A percentile compares a stretch with the other conserved stretches of the same genome.
Evolutionary conservation across 345 rosid species (phyloP).

Genomic region (Aquilaria sinensis): DNA sequence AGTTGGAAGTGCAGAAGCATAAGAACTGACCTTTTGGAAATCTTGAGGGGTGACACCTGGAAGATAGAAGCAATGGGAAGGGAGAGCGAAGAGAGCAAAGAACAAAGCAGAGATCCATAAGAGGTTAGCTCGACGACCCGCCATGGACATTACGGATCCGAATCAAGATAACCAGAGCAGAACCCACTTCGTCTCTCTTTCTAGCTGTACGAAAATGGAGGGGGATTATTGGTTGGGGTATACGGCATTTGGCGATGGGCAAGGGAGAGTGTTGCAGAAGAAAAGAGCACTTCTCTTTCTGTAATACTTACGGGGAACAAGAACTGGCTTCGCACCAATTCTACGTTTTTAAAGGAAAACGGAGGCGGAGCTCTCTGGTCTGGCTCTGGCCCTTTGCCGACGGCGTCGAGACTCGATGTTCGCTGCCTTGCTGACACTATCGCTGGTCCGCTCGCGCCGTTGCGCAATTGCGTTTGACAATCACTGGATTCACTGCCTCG

Average conservation of each 20-base stretch:
- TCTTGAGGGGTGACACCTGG: conserved; percentile 20
- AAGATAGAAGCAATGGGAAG: conserved; percentile 13
- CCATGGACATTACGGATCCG: conserved; percentile 10
- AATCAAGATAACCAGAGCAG: not conserved
- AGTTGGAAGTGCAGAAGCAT: too few relatives aligned
- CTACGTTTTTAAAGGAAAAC: conserved; percentile 1
- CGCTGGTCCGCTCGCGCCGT: too few relatives aligned
- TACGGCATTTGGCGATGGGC: not conserved
- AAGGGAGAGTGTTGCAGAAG: too few relatives aligned
- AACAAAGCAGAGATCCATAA: conserved; percentile 6
- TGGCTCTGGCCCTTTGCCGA: too few relatives aligned
- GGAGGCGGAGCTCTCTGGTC: too few relatives aligned
- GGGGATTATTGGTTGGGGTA: conserved; percentile 1
- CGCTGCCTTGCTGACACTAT: too few relatives aligned
- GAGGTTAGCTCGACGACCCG: conserved; percentile 1
- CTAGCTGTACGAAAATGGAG: not conserved
- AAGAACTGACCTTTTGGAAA: conserved; percentile 13
- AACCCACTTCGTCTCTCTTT: not conserved
- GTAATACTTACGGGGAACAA: too few relatives aligned
- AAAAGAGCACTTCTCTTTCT: too few relatives aligned
- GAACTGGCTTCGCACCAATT: not conserved
- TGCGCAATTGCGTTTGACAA: too few relatives aligned
- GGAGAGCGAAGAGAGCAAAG: conserved; percentile 6
- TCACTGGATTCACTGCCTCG: too few relatives aligned
- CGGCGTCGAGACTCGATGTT: too few relatives aligned